Percentiles rank a stretch among this genome's conserved stretches.
phyloP scores from a whole-genome alignment of 305 asterid genomes.

The Euphrasia arctica region DNA sequence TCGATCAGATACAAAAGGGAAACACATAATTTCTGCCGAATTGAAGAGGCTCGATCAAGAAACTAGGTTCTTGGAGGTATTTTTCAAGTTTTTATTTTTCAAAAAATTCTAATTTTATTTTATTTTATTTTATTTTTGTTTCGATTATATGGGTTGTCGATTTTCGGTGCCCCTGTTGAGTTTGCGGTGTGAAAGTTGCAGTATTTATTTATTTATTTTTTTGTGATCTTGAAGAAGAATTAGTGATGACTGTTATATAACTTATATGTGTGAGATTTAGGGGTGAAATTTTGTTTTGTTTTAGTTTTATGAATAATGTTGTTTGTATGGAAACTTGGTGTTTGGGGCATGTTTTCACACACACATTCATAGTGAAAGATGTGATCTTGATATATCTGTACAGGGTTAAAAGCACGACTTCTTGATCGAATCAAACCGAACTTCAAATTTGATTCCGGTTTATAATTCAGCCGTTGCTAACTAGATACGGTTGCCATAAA shows the following conservation, averaged over 20 bases:
- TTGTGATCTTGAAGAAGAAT: not conserved
- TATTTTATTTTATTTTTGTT: not conserved
- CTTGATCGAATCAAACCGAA: not conserved
- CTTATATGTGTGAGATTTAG: too few species aligned
- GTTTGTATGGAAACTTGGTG: not conserved
- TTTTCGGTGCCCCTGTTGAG: conserved; percentile 3
- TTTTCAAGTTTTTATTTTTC: not conserved
- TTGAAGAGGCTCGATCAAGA: conserved; percentile 69
- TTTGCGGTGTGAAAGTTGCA: conserved; percentile 20
- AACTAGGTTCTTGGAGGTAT: conserved; percentile 43
- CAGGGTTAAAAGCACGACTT: not conserved
- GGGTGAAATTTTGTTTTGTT: not conserved
- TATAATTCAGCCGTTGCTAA: not conserved
- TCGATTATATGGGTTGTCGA: not conserved
- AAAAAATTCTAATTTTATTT: not conserved
- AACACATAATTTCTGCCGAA: conserved; percentile 63
- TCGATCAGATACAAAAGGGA: conserved; percentile 54
- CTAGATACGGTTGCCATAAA: not conserved
- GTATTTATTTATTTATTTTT: not conserved
- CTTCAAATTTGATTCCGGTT: not conserved
- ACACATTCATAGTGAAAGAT: too few species aligned
- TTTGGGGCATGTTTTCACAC: not conserved
- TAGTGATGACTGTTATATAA: not conserved
- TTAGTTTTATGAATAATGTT: too few species aligned
- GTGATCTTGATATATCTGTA: not conserved